Conservation (phyloP, 768 basidiomycete genomes). For the Leucosporidium yakuticum region DNA sequence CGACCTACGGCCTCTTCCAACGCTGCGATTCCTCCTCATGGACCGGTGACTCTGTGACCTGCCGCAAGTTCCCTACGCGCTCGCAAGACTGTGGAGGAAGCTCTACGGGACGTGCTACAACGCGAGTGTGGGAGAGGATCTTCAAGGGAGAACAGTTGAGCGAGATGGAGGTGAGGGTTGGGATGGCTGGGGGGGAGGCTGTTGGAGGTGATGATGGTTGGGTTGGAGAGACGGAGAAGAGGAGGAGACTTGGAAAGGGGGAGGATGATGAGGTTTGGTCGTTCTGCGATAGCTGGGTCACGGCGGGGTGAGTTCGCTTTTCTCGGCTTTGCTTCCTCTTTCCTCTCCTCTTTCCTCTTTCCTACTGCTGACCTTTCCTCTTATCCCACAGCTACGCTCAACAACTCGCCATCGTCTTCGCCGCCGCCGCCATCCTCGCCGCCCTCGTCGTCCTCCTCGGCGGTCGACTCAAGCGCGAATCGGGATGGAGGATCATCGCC, state of each 20-base stretch:
- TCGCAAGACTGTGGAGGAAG: constrained; percentile 4
- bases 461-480: constrained; percentile 13
- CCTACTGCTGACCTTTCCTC: neutral
- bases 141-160: neutral
- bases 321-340: too few relatives aligned
- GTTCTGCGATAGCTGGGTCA: constrained; percentile 17
- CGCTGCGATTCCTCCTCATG: neutral
- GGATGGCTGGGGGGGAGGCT: too few relatives aligned
- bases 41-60: neutral
- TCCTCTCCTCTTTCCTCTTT: too few relatives aligned
- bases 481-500: constrained; percentile 23
- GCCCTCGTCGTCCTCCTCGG: constrained; percentile 10
- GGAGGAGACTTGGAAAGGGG: neutral
- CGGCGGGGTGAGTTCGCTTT: constrained; percentile 12
- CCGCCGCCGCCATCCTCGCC: constrained; percentile 9
- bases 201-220: too few relatives aligned
- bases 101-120: neutral
- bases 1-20: constrained; percentile 2
- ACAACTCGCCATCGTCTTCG: constrained; percentile 22
- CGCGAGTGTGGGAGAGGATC: neutral
- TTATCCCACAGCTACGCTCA: constrained; percentile 12
- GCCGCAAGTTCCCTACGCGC: constrained; percentile 16
- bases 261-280: neutral
- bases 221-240: too few relatives aligned
- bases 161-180: too few relatives aligned